Conservation (phyloP, 2,329 filamentous ascomycete genomes). For the Sphaerulina musiva region DNA sequence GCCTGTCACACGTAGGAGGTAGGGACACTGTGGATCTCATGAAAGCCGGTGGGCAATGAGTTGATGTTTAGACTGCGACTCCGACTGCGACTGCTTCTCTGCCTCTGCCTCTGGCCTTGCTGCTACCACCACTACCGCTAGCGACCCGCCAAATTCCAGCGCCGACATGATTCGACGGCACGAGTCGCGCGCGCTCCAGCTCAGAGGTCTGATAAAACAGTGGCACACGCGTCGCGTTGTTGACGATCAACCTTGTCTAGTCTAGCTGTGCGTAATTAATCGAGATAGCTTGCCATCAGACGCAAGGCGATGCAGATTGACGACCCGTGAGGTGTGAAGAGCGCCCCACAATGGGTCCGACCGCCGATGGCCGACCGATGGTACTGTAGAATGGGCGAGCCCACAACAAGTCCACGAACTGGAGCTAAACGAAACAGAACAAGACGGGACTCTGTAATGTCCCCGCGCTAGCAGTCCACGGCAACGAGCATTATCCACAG, state of each 20-base stretch:
- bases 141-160: neutral
- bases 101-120: no score
- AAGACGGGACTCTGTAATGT: no score
- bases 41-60: neutral
- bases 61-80: neutral
- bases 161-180: neutral
- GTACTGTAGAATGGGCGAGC: neutral
- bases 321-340: constrained; percentile 7
- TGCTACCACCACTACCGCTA: neutral
- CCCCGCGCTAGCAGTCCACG: no score
- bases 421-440: no score
- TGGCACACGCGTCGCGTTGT: neutral
- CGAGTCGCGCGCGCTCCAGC: neutral
- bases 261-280: constrained; percentile 6
- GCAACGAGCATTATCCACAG: neutral
- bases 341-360: neutral
- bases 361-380: neutral
- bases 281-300: constrained; percentile 6
- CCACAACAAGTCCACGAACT: neutral
- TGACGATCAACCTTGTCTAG: constrained; percentile 1
- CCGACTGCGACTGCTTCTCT: no score
- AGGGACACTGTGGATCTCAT: no score
- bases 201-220: neutral
- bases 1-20: no score
- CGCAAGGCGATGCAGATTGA: constrained; percentile 11